phyloP scores from a whole-genome alignment of 208 protist species.

The Wallacemonas rigidus region DNA sequence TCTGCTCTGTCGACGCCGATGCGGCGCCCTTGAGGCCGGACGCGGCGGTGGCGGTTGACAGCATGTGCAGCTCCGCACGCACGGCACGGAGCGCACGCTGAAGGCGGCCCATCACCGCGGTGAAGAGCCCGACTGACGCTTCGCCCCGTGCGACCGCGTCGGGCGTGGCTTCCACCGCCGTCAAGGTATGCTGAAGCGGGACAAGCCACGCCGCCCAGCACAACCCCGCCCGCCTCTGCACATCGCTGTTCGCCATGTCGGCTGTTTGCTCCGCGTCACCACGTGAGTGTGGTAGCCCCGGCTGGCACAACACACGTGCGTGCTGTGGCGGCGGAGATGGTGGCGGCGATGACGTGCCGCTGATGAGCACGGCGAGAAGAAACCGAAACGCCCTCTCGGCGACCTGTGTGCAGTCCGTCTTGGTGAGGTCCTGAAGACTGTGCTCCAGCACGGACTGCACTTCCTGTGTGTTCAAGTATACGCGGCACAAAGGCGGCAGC shows the following conservation, averaged over 20 bases:
- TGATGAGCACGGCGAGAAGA: slow-evolving; percentile 21
- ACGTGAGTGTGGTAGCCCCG: no score
- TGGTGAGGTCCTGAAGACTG: slow-evolving; percentile 9
- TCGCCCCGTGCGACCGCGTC: no score
- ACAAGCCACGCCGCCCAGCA: slow-evolving; percentile 20
- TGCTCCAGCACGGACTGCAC: slow-evolving; percentile 20
- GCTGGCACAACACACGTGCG: background rate
- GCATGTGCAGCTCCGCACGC: background rate
- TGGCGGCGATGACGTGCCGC: slow-evolving; percentile 4
- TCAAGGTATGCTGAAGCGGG: background rate
- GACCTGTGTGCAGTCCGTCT: no score
- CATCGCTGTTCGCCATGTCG: no score
- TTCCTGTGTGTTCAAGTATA: slow-evolving; percentile 18
- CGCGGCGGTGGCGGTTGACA: background rate
- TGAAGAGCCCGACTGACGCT: background rate
- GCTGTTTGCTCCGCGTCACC: no score
- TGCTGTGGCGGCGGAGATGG: background rate
- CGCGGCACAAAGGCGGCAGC: slow-evolving; percentile 23
- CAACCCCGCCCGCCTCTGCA: no score
- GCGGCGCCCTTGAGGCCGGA: no score
- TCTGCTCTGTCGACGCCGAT: no score
- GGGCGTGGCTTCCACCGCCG: no score
- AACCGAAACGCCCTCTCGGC: slow-evolving; percentile 25
- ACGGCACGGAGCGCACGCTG: background rate
- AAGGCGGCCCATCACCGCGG: background rate